Evolutionary conservation across 176 grass and related monocot species (phyloP), one percentile per base, ranked within the genome.

Genomic region (Musa troglodytarum): DNA sequence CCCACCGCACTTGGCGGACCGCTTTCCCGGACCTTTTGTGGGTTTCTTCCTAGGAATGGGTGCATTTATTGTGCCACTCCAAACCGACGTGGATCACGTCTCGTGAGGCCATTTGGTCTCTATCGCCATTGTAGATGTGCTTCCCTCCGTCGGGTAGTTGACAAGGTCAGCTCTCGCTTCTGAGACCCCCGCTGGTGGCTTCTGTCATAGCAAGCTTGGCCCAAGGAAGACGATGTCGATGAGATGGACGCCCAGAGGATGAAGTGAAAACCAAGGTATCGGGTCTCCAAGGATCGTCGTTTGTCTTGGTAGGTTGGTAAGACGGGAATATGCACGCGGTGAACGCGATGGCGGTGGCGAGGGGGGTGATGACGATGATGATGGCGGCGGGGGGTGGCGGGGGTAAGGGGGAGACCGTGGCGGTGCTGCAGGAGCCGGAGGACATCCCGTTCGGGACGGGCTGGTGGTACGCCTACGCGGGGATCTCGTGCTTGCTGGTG

Each of bases 401-500:
- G 17, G 9, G 49, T 20, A 21, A 20, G 75, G 78, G 76, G 77
- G 69, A 80, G 23, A 17, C 72, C 58, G 71, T 79, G 84, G 52
- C 57, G 15, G 53, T 87, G 81, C 49, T 87, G 58, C 69, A 83
- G 56, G 20, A 75, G 78, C 76, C 78, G 70, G 88, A 99, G 69
- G 96, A 99, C 80, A 99, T 88, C 13, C 66, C 88, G 74, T 89
- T 95, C 81, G 91, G 88, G 24, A 82, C 91, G 50, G 3, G 83
- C 11, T 85, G 63, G 84, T 99, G 96, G 96, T 92, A 76, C 78
- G 69, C 57, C 71, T 77, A 99, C 82, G 86, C 96, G 1, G 96
- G 96, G 65, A 86, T 84, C 28, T 99, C 91, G 69, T 89, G 83
- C 82, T 43, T 95, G 50, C 88, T 99, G 54, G 96, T 99, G 65